Conservation (phyloP, 345 rosid species). For the Gossypium stocksii region DNA sequence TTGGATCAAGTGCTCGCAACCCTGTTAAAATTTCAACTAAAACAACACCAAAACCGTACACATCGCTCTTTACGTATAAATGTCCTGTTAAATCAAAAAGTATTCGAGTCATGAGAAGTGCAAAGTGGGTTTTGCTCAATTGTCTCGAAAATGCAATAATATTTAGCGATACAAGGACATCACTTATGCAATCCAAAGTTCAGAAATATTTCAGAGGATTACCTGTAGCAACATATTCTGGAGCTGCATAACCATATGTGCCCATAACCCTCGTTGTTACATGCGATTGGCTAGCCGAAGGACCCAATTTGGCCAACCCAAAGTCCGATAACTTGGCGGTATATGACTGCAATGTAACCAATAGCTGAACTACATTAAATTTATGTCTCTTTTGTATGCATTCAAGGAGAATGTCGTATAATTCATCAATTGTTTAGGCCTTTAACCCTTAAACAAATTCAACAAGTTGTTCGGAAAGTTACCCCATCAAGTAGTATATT, state of each 20-base stretch:
- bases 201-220: constrained; percentile 12
- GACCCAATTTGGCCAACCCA: constrained; percentile 92
- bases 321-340: constrained; percentile 90
- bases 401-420: background rate
- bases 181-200: background rate
- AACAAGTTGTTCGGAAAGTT: constrained; percentile 11
- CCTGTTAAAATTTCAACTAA: constrained; percentile 82
- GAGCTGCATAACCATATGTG: constrained; percentile 92
- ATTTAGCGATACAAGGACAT: background rate
- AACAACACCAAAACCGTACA: constrained; percentile 89
- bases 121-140: background rate
- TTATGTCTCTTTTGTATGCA: background rate
- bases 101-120: constrained; percentile 12
- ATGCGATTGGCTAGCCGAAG: constrained; percentile 94
- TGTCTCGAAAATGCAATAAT: background rate
- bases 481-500: constrained; percentile 92
- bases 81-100: constrained; percentile 56
- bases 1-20: constrained; percentile 68
- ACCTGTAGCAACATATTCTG: constrained; percentile 97
- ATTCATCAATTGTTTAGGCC: background rate
- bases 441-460: background rate
- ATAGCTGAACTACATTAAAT: constrained; percentile 2
- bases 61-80: constrained; percentile 92
- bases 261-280: constrained; percentile 96
- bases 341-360: constrained; percentile 51